Evolutionary conservation across 1,284 basidiomycete species (phyloP).

Genomic region (Grifola frondosa): DNA sequence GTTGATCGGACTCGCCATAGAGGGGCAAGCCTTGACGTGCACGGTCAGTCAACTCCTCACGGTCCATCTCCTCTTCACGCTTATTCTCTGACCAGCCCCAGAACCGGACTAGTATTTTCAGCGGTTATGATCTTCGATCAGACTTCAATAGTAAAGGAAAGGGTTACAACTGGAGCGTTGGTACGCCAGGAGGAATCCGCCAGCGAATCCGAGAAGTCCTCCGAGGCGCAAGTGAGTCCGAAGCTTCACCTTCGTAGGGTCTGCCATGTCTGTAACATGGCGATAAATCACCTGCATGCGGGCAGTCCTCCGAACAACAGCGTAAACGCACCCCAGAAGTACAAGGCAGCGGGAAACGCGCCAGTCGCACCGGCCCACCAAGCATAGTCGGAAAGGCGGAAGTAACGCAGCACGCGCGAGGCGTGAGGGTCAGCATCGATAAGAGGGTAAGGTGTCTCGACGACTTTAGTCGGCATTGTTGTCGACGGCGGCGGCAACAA

Average conservation of each 20-base stretch:
- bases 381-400: conserved; percentile 87
- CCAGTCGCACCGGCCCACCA: conserved; percentile 82
- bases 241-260: conserved; percentile 41
- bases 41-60: conserved; percentile 72
- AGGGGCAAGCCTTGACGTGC: conserved; percentile 77
- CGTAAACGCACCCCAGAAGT: conserved; percentile 66
- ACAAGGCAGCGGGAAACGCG: conserved; percentile 75
- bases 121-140: conserved; percentile 3
- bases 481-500: conserved; percentile 20
- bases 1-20: conserved; percentile 82
- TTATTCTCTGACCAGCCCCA: conserved; percentile 97
- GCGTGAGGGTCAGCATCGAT: conserved; percentile 95
- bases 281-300: conserved; percentile 4
- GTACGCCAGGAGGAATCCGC: conserved; percentile 94
- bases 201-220: conserved; percentile 69
- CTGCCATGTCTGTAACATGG: conserved; percentile 42
- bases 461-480: conserved; percentile 70
- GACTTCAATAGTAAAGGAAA: conserved; percentile 8
- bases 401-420: conserved; percentile 84
- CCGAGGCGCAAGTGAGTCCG: conserved; percentile 44
- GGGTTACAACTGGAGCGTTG: conserved; percentile 82
- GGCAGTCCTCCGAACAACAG: not conserved
- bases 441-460: conserved; percentile 76
- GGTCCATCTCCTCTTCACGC: conserved; percentile 74
- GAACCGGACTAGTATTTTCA: conserved; percentile 73